Percentiles rank a stretch among this genome's conserved stretches.
These are phyloP conservation scores for Lachnellula willkommii DNA, from an alignment of 2,329 filamentous ascomycete genomes.

Conservation along the genomic window DNA sequence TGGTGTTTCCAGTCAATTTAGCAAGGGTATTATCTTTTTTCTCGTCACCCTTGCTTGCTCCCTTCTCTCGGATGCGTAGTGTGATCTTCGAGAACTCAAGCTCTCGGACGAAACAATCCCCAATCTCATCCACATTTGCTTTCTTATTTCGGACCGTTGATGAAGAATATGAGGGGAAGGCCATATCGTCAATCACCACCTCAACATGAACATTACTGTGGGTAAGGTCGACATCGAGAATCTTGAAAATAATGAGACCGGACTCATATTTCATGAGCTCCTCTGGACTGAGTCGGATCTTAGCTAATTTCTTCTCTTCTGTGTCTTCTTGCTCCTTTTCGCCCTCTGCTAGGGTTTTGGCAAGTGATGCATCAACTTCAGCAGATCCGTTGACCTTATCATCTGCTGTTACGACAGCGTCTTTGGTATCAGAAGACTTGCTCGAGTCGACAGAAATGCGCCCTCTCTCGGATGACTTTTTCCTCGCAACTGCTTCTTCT, in stretches of 20 bases:
- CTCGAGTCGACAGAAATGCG: constrained; percentile 24
- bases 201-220: constrained; percentile 74
- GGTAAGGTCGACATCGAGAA: constrained; percentile 82
- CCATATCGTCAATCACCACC: constrained; percentile 89
- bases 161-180: constrained; percentile 82
- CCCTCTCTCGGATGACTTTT: constrained; percentile 18
- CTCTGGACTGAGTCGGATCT: constrained; percentile 71
- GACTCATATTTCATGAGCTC: constrained; percentile 84
- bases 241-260: constrained; percentile 87
- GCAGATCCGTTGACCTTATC: constrained; percentile 32
- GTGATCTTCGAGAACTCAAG: constrained; percentile 95
- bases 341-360: constrained; percentile 26
- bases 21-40: constrained; percentile 70
- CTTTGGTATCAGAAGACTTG: constrained; percentile 13
- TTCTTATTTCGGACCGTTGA: constrained; percentile 64
- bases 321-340: constrained; percentile 39
- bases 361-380: constrained; percentile 23
- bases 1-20: constrained; percentile 75
- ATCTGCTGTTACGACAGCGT: constrained; percentile 34
- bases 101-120: constrained; percentile 92
- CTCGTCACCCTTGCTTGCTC: constrained; percentile 65
- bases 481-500: constrained; percentile 44
- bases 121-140: constrained; percentile 82
- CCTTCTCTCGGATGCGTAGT: constrained; percentile 75
- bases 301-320: constrained; percentile 55